Percentiles rank a stretch among this genome's conserved stretches.
phyloP scores from a whole-genome alignment of 306 rosid genomes.

The Rosa lucieae region DNA sequence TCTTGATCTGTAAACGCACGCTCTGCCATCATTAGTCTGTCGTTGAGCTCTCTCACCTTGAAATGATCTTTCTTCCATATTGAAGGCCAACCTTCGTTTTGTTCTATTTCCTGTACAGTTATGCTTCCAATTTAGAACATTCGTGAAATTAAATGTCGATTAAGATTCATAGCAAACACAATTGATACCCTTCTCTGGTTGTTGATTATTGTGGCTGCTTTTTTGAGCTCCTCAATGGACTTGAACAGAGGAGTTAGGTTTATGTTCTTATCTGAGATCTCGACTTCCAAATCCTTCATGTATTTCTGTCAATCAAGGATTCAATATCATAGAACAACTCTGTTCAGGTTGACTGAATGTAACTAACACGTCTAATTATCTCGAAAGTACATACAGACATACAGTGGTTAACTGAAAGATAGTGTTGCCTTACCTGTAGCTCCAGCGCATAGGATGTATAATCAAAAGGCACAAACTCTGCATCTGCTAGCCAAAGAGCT shows the following conservation, averaged over 20 bases:
- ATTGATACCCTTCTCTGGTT: slow-evolving; percentile 49
- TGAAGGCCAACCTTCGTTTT: slow-evolving; percentile 40
- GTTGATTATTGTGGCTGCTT: slow-evolving; percentile 47
- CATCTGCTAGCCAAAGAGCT: slow-evolving; percentile 54
- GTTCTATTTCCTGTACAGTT: slow-evolving; percentile 47
- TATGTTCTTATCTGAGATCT: slow-evolving; percentile 42
- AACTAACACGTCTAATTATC: neutral
- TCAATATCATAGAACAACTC: slow-evolving; percentile 22
- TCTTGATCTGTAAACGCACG: slow-evolving; percentile 66
- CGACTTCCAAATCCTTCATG: slow-evolving; percentile 36
- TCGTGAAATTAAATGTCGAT: neutral
- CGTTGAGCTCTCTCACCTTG: slow-evolving; percentile 63
- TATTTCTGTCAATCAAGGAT: slow-evolving; percentile 37
- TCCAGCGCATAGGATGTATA: slow-evolving; percentile 6
- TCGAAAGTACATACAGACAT: neutral
- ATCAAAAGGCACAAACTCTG: slow-evolving; percentile 17
- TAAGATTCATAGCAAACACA: neutral
- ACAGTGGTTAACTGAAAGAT: neutral
- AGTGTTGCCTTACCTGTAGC: slow-evolving; percentile 11
- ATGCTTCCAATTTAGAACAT: slow-evolving; percentile 6
- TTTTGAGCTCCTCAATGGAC: slow-evolving; percentile 59
- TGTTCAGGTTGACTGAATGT: slow-evolving; percentile 12
- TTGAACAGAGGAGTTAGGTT: slow-evolving; percentile 48
- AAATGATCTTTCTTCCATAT: slow-evolving; percentile 38
- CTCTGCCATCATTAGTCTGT: slow-evolving; percentile 74